Evolutionary conservation across 2,329 filamentous ascomycete species (phyloP), one percentile per base, ranked within the genome.

Genomic region (Epichloe baconii): DNA sequence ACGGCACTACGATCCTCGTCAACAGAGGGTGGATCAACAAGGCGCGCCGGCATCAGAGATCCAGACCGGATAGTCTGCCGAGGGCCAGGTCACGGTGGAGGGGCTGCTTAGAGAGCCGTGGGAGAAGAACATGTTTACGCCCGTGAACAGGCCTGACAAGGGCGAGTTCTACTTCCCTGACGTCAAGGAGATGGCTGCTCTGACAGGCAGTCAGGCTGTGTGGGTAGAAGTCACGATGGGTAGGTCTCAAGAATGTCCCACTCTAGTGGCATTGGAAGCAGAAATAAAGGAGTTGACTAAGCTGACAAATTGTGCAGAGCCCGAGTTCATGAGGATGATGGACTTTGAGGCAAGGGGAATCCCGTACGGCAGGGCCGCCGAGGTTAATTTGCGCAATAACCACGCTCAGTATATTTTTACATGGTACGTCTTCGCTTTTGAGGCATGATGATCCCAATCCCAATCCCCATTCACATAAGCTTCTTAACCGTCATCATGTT

Each of bases 381-480:
- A 95, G 69, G 90, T 98, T 54, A 95, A 94, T 65, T 72, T 98
- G 63, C 80, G 88, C 66, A 98, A 98, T 66, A 97, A 95, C 69
- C 93, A 98, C 69, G 83, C 88, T 56, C 93, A 97, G 74, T 98
- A 98, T 69, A 98, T 98, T 59, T 93, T 96, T 68, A 98, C 93
- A 58, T 98, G 93, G 93, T 97, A 80, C 63, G 82, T 44, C 31
- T 34, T 19, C n/a, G 17, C 35, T 15, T 19, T 19, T n/a, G 15
- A 7, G 8, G 17, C n/a, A 10, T n/a, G 17, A 2, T 17, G 17
- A 1, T 17, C 8, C 14, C 12, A 41, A 15, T 5, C 1, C 19
- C 41, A 23, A 6, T 23, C 14, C 19, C 41, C 6, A 11, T 17
- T 43, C 11, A 43, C 17, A 43, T 19, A 14, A 17, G 2, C 36